Base-by-base conservation (phyloP, 257 asterid species). In the Plantago major region DNA sequence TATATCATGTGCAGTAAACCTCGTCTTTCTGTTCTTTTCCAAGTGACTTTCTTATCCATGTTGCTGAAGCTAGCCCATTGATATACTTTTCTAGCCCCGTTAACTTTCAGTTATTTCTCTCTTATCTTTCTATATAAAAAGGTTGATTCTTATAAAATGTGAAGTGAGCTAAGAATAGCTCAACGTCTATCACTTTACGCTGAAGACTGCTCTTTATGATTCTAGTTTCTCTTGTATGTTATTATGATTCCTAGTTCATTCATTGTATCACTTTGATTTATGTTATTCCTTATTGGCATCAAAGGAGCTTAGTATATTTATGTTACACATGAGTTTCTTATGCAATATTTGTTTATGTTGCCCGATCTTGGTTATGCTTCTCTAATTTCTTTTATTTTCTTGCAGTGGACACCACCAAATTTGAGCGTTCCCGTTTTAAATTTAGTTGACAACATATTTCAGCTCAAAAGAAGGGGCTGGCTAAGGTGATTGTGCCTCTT, bases 401-500 rank as follows among this genome's bases (percentile, higher is more conserved):
- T 79, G 87, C 95, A 93, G 99, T 93, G 99, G 99, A 79, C 89
- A 52, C 97, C 99, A 0, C 95, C 96, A 58, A 93, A 93, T 68
- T 73, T 93, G 69, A 89, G 94, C 65, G 87, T 93, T 67, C 97
- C 99, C 8, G 81, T 94, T 57, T 70, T 94, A 76, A 94, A 90
- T 81, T 83, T 94, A 61, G 99, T 94, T 69, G 97, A 94, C 73
- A 90, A 85, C 11, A 68, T 85, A 67, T 94, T 94, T 82, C 97
- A 87, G 85, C 99, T 94, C 73, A 90, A 94, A 61, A 79, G 81
- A 82, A 76, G 99, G 81, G 99, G 99, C 74, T 94, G 99, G 99
- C 75, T 94, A 72, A 87, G 99, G 99, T 90, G 73, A 82, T 71
- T 33, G 63, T 58, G 57, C 43, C 53, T 51, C 65, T 65, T 68